phyloP scores from a whole-genome alignment of 164 flowering plant species.

The Chloranthus sessilifolius region DNA sequence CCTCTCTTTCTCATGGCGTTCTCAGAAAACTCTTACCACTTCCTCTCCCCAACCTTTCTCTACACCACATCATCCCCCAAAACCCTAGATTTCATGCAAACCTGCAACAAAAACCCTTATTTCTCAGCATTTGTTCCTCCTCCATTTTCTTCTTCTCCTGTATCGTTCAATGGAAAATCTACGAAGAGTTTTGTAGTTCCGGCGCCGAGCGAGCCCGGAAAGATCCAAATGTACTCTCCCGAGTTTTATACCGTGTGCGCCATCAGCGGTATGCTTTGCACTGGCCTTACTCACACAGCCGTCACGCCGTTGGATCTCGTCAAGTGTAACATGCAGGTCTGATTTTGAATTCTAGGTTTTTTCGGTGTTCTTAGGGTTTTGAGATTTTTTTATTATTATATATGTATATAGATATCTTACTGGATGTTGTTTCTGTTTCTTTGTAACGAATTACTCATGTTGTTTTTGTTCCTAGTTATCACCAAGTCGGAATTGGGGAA shows the following conservation, averaged over 20 bases:
- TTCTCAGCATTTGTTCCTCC: slow-evolving; percentile 15
- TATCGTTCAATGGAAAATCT: neutral
- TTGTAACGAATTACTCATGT: neutral
- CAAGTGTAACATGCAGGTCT: slow-evolving; percentile 94
- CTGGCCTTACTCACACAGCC: slow-evolving; percentile 82
- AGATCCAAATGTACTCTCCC: slow-evolving; percentile 84
- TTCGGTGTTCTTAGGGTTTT: neutral
- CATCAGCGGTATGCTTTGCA: slow-evolving; percentile 65
- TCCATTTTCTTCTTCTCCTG: slow-evolving; percentile 7
- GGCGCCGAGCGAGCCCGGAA: slow-evolving; percentile 57
- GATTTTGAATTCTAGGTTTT: neutral
- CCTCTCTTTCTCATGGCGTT: slow-evolving; percentile 28
- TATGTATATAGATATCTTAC: too few relatives aligned
- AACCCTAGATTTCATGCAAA: slow-evolving; percentile 10
- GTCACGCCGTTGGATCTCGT: slow-evolving; percentile 94
- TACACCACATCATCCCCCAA: slow-evolving; percentile 33
- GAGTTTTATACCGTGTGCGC: slow-evolving; percentile 79
- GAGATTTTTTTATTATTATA: too few relatives aligned
- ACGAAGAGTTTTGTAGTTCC: slow-evolving; percentile 37
- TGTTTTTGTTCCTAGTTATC: neutral
- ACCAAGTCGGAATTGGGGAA: too few relatives aligned
- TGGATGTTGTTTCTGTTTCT: neutral
- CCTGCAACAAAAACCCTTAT: slow-evolving; percentile 9
- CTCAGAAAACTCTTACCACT: slow-evolving; percentile 31
- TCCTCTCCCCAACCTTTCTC: slow-evolving; percentile 53